phyloP scores from a whole-genome alignment of 208 protist species.

The Phytomonas sp. region DNA sequence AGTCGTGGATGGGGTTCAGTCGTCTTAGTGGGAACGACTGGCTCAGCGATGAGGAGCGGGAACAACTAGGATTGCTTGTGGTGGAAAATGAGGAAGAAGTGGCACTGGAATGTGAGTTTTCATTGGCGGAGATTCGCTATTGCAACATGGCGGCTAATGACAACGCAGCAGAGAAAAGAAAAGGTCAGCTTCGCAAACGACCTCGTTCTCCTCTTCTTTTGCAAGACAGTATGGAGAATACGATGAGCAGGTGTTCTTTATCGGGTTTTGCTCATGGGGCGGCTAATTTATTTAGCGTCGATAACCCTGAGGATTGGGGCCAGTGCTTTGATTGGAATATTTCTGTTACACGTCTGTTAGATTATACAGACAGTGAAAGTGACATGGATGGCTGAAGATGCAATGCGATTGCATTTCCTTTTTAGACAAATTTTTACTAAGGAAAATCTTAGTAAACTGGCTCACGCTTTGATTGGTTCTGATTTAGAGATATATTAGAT shows the following conservation, averaged over 20 bases:
- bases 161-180: neutral
- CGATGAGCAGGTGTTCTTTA: neutral
- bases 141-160: neutral
- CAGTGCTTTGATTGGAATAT: neutral
- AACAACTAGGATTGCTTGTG: slow-evolving; percentile 16
- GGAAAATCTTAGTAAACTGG: neutral
- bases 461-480: neutral
- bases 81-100: neutral
- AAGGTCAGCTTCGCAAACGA: neutral
- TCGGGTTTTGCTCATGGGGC: neutral
- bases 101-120: neutral
- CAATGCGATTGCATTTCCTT: neutral
- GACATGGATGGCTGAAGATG: neutral
- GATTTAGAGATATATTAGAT: neutral
- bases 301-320: neutral
- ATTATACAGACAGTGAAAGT: neutral
- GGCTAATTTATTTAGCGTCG: neutral
- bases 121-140: neutral
- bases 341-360: neutral
- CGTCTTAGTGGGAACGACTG: slow-evolving; percentile 48
- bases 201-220: neutral
- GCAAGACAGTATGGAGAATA: neutral
- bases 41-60: slow-evolving; percentile 32
- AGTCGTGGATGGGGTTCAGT: slow-evolving; percentile 39
- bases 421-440: neutral